These are phyloP conservation scores for Russula emetica DNA, from an alignment of 768 basidiomycete genomes.

Conservation along the genomic window DNA sequence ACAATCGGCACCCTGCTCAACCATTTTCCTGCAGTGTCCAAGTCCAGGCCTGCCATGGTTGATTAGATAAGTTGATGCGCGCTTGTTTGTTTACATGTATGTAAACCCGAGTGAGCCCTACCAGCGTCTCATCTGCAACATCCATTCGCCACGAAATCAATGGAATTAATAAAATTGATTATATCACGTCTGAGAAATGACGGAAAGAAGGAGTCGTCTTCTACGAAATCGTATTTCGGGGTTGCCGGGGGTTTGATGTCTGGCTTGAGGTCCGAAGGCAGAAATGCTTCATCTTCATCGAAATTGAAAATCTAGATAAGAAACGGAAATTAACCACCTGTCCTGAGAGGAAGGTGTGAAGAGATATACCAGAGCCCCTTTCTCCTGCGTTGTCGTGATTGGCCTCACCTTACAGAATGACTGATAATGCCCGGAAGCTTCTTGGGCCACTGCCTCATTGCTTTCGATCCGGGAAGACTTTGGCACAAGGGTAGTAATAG, in stretches of 20 bases:
- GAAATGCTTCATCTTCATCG: slow-evolving; percentile 23
- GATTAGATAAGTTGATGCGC: slow-evolving; percentile 24
- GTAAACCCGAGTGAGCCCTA: too few relatives aligned
- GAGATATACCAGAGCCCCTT: too few relatives aligned
- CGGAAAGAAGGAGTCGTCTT: slow-evolving; percentile 23
- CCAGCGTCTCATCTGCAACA: slow-evolving; percentile 23
- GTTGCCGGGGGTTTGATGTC: slow-evolving; percentile 15
- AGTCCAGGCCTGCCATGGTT: slow-evolving; percentile 1
- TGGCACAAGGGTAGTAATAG: too few relatives aligned
- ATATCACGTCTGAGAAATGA: slow-evolving; percentile 23
- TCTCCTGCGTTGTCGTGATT: too few relatives aligned
- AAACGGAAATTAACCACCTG: slow-evolving; percentile 22
- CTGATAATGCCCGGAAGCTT: too few relatives aligned
- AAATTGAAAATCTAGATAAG: slow-evolving; percentile 24
- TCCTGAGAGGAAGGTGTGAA: not conserved
- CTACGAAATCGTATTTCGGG: slow-evolving; percentile 23
- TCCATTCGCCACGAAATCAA: slow-evolving; percentile 18
- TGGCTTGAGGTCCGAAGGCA: slow-evolving; percentile 24
- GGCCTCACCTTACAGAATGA: too few relatives aligned
- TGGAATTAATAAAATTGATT: slow-evolving; percentile 9
- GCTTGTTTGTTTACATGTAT: slow-evolving; percentile 24
- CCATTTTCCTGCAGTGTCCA: slow-evolving; percentile 11
- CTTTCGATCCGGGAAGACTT: too few relatives aligned
- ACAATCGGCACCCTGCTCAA: slow-evolving; percentile 11
- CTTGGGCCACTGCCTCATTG: too few relatives aligned